These are phyloP conservation scores for Brassica balearica DNA, from an alignment of 441 rosid genomes.

Conservation along the genomic window DNA sequence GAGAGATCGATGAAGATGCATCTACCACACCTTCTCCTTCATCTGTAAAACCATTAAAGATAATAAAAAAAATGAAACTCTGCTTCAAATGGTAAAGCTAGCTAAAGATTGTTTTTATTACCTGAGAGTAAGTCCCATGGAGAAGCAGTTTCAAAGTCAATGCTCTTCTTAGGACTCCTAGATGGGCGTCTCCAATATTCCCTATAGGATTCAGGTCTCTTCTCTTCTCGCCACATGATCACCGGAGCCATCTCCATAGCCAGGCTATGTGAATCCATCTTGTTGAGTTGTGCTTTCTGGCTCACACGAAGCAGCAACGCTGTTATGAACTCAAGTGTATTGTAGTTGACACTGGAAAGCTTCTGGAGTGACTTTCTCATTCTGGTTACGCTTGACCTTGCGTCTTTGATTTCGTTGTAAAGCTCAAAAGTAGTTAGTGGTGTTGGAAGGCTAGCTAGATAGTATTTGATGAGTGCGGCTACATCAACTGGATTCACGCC, in stretches of 20 bases:
- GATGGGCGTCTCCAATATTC: constrained; percentile 75
- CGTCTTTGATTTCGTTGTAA: constrained; percentile 72
- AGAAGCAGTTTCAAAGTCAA: constrained; percentile 54
- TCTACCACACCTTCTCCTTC: constrained; percentile 67
- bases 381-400: constrained; percentile 66
- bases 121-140: constrained; percentile 92
- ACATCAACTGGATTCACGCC: constrained; percentile 73
- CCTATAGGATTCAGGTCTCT: constrained; percentile 64
- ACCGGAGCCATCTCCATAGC: constrained; percentile 89
- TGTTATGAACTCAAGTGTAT: constrained; percentile 85
- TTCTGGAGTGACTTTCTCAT: constrained; percentile 75
- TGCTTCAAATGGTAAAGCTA: background rate
- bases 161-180: constrained; percentile 60
- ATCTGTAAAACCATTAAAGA: constrained; percentile 51
- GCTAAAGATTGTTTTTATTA: constrained; percentile 21
- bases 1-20: constrained; percentile 74
- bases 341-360: constrained; percentile 83
- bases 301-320: constrained; percentile 83
- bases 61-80: background rate
- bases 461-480: constrained; percentile 78
- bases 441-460: constrained; percentile 92
- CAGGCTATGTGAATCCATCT: constrained; percentile 91
- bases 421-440: constrained; percentile 87
- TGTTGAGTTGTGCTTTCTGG: constrained; percentile 85
- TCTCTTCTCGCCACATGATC: constrained; percentile 83